These are phyloP conservation scores for Fusarium oligoseptatum DNA, from an alignment of 2,329 filamentous ascomycete species.

Conservation along the genomic window DNA sequence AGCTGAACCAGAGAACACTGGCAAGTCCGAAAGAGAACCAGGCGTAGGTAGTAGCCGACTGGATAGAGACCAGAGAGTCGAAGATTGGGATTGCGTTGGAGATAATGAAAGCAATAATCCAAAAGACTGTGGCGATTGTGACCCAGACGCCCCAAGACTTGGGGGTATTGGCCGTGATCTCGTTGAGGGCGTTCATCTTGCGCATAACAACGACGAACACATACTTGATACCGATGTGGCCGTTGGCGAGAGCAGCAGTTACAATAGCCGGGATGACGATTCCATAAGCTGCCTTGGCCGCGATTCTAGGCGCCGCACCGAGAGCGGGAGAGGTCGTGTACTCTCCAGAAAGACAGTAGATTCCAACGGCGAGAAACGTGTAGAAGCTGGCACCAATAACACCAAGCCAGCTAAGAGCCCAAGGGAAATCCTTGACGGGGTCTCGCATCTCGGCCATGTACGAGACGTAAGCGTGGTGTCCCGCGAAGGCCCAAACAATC, in stretches of 20 bases:
- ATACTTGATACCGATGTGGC: conserved; percentile 42
- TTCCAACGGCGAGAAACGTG: conserved; percentile 29
- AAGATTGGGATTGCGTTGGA: conserved; percentile 44
- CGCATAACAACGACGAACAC: conserved; percentile 22
- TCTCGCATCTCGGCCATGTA: conserved; percentile 44
- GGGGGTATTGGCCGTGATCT: conserved; percentile 25
- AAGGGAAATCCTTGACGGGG: conserved; percentile 35
- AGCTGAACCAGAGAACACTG: conserved; percentile 24
- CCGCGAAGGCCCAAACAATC: conserved; percentile 39
- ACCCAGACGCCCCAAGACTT: conserved; percentile 44
- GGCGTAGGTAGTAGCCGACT: conserved; percentile 36
- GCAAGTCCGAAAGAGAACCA: conserved; percentile 41
- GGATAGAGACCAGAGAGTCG: conserved; percentile 41
- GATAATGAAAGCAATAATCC: conserved; percentile 37
- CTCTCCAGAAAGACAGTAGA: conserved; percentile 41
- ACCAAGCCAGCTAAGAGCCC: conserved; percentile 26
- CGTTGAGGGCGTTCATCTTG: conserved; percentile 17
- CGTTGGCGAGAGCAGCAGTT: conserved; percentile 36
- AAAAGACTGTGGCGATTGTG: conserved; percentile 30
- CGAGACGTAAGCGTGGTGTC: conserved; percentile 38
- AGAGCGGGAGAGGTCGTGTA: conserved; percentile 34
- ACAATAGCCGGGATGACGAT: conserved; percentile 37
- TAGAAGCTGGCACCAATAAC: conserved; percentile 29
- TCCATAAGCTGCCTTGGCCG: conserved; percentile 41
- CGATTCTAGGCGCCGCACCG: conserved; percentile 30